Base-by-base conservation (phyloP, 306 rosid species). In the Inga laurina region DNA sequence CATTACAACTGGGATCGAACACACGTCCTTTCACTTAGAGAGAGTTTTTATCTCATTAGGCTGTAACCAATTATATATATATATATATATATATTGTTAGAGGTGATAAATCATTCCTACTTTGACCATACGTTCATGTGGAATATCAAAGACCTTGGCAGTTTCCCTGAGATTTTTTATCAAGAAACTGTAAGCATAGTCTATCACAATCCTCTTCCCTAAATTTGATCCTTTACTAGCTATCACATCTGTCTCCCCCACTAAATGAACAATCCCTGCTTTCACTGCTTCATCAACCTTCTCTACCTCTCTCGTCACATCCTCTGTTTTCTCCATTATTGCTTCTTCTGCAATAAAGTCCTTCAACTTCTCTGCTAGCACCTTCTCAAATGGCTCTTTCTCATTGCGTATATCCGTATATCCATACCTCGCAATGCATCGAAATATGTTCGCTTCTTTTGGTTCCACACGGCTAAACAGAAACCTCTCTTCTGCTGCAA, bases 51-150 rank as follows among this genome's bases (percentile, higher is more conserved):
- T 39, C 43, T 39, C 8, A 39, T 6, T 39, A 1, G 43, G 8
- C 43, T 49, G 54, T 14, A 10, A 10, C 1, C 1, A n/a, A n/a
- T n/a, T n/a, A n/a, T 27, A 27, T 27, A 27, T 27, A 27, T 27
- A 27, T 27, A 27, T 27, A 27, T 37, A 37, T 39, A 39, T 39
- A 39, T 39, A 39, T 0, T 39, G 4, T 5, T 51, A 51, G 2
- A 51, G 7, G 57, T 51, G 57, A 24, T 49, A 49, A 49, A 49
- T 69, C 52, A 70, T 70, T n/a, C 75, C 75, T 1, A 70, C 75
- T 70, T 70, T 70, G 52, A 72, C 76, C 76, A 45, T 72, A 1
- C 57, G 76, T 39, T 72, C 41, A 7, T 72, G 76, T 10, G 39
- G 76, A 72, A 72, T 72, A 72, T 72, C 39, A 16, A 72, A 72